phyloP scores from a whole-genome alignment of 176 grass and related monocot genomes.

The Oryza nivara region DNA sequence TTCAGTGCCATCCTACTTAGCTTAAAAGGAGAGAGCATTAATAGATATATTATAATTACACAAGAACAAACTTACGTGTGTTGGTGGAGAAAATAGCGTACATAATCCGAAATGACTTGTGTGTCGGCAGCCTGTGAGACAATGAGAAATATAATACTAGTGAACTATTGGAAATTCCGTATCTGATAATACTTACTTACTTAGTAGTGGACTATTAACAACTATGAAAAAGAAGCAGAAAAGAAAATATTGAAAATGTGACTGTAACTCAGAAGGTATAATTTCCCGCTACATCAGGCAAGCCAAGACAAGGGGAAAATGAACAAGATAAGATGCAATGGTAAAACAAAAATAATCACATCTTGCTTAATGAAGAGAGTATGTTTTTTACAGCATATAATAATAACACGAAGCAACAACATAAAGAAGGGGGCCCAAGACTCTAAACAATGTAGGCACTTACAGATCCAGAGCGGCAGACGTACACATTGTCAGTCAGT shows the following conservation, averaged over 20 bases:
- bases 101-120: constrained; percentile 94
- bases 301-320: not conserved
- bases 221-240: not conserved
- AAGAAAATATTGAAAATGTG: not conserved
- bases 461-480: constrained; percentile 96
- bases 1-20: not conserved
- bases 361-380: not conserved
- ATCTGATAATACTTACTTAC: not conserved
- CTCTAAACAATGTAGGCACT: constrained; percentile 27
- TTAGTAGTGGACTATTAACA: constrained; percentile 2
- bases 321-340: constrained; percentile 2
- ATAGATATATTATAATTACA: not conserved
- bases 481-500: constrained; percentile 89
- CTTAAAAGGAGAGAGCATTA: constrained; percentile 3
- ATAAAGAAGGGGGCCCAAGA: not conserved
- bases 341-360: not conserved
- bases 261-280: not conserved
- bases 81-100: constrained; percentile 95
- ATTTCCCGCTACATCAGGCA: not conserved
- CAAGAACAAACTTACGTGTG: constrained; percentile 77
- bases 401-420: constrained; percentile 1
- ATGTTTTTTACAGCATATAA: not conserved
- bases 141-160: constrained; percentile 29
- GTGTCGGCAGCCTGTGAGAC: constrained; percentile 82
- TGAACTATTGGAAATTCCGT: not conserved